A percentile compares a stretch with the other conserved stretches of the same genome.
These are phyloP conservation scores for Ascodesmis nigricans DNA, from an alignment of 495 filamentous ascomycete genomes.

Conservation along the genomic window DNA sequence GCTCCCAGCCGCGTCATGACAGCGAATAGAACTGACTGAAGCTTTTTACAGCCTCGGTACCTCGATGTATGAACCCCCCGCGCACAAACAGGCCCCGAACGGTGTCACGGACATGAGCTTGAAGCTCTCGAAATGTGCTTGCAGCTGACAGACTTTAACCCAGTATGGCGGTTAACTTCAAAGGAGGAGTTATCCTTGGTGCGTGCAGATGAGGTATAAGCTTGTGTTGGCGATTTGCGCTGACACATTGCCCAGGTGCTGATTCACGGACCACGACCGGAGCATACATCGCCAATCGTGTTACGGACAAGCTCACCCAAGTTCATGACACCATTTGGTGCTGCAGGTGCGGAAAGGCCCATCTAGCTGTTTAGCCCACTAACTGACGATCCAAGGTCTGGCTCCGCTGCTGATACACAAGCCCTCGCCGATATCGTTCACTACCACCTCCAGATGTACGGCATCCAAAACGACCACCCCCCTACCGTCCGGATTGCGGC, in stretches of 20 bases:
- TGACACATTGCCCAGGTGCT: slow-evolving; percentile 36
- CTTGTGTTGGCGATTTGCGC: background rate
- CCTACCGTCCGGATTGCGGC: slow-evolving; percentile 89
- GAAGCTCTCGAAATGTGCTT: no score
- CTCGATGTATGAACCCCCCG: slow-evolving; percentile 54
- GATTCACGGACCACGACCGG: slow-evolving; percentile 98
- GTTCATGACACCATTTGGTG: slow-evolving; percentile 99
- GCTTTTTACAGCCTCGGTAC: slow-evolving; percentile 53
- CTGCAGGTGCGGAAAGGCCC: slow-evolving; percentile 33
- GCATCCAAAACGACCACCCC: slow-evolving; percentile 60
- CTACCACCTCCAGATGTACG: slow-evolving; percentile 81
- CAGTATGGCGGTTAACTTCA: slow-evolving; percentile 89
- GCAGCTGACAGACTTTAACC: slow-evolving; percentile 8
- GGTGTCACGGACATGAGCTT: no score
- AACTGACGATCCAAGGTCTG: slow-evolving; percentile 31
- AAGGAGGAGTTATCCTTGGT: slow-evolving; percentile 86
- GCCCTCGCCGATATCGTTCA: slow-evolving; percentile 94
- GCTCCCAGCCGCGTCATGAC: slow-evolving; percentile 3
- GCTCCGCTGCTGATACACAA: slow-evolving; percentile 92
- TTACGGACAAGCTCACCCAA: slow-evolving; percentile 96
- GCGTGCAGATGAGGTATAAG: slow-evolving; percentile 15
- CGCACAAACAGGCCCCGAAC: no score
- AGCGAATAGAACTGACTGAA: slow-evolving; percentile 22
- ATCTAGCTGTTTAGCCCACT: background rate
- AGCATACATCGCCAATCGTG: slow-evolving; percentile 95